Base-by-base conservation (phyloP, 371 early-diverging fungal genomes). In the Rhizopus delemar region DNA sequence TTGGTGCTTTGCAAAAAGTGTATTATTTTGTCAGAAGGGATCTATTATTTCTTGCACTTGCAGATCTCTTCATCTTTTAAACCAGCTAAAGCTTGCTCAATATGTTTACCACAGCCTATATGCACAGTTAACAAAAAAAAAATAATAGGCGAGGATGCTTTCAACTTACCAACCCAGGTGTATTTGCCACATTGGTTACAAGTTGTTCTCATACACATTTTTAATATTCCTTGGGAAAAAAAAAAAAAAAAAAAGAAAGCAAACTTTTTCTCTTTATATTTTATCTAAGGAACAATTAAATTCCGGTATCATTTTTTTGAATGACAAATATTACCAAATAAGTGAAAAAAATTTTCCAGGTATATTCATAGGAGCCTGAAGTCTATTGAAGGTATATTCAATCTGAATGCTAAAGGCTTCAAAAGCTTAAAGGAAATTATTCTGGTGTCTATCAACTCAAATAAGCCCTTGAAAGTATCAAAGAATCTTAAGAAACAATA, bases 1-100 rank as follows among this genome's bases (percentile, higher is more conserved):
- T 39, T 9, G 8, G 12, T 39, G 12, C 12, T 39, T 39, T 9
- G 39, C 39, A 15, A 13, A 45, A 11, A n/a, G 46, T 7, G 15
- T 13, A 8, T 45, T 45, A 22, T 45, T 45, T 43, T 13, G 32
- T 16, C 45, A 29, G 2, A 39, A 39, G n/a, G 39, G 49, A 9
- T 46, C 35, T 59, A 9, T 34, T 62, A 51, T 60, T 66, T 41
- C 54, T 71, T 71, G 62, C 71, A 71, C 46, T 61, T 53, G 53
- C 71, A 71, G 46, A 71, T 71, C 38, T 71, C 65, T 29, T 67
- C 68, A n/a, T 67, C 61, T 29, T 63, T 61, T 41, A 71, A 62
- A 58, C 71, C 71, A 61, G 68, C 71, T 34, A 71, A 57, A 41
- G 71, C 71, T 57, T 71, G 68, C 3, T 59, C 51, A 9, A 71